Base-by-base conservation (phyloP, 805 yeast genomes). In the Saccharomycopsis sp. region DNA sequence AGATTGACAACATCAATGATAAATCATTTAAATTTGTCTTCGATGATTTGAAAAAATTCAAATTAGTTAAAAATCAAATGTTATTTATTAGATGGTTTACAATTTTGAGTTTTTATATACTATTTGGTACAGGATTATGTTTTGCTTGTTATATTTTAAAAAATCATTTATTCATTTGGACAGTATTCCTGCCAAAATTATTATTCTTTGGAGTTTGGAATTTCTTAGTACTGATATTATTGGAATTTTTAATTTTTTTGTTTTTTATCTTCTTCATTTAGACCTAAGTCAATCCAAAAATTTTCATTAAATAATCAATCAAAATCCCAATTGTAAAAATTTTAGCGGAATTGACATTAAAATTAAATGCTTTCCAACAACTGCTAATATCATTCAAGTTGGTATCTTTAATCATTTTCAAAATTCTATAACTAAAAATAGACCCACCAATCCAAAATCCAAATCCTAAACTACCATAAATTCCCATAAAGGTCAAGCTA, bases 151-250 rank as follows among this genome's bases (percentile, higher is more conserved):
- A 70, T 37, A 64, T 72, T 17, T 67, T 88, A 50, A 67, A 95
- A 50, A 82, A 79, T 53, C 98, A 92, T 57, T 64, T 92, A 42
- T 92, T 92, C 56, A 82, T 92, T 8, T 92, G 98, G 98, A 88
- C 97, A 2, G 98, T 92, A 5, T 92, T 92, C 62, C 83, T 95
- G 38, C 98, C 98, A 1, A 89, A 88, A 53, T 57, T 92, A 3
- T 68, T 94, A 27, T 92, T 80, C 56, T 78, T 79, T 49, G 74
- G 76, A 2, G 76, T 78, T 3, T 92, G 97, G 97, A 43, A 40
- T 26, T 40, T 43, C 21, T 36, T 43, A 15, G 34, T 2, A 36
- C 29, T 28, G 47, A 44, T n/a, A 27, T 43, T 5, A 21, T 25
- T 10, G 47, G 40, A 36, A n/a, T 28, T 28, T 28, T 28, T 28